Base-by-base conservation (phyloP, 345 rosid species). In the Sisymbrium altissimum region DNA sequence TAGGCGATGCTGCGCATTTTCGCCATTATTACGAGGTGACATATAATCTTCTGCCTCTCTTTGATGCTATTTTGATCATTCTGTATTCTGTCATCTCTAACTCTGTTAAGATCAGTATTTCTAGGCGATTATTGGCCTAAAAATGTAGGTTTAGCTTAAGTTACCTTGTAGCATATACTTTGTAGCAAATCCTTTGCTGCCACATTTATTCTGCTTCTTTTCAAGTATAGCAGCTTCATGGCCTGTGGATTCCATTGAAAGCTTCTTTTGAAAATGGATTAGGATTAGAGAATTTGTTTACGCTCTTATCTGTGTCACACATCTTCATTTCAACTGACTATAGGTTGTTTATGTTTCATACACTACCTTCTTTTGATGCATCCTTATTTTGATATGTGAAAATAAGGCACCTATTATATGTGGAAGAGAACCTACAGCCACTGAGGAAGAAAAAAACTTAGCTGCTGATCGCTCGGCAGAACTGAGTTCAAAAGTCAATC, bases 391-490 rank as follows among this genome's bases (percentile, higher is more conserved):
- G 32, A 46, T 66, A 27, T 74, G 43, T 44, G 15, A 56, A 74
- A 59, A 56, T 30, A 84, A 94, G 99, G 55, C 89, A 23, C 97
- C 99, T n/a, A 90, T 95, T 64, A 86, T 95, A 53, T 81, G 89
- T 76, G 99, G 99, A 84, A 95, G 99, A 86, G 99, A 95, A 82
- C 99, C 99, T 70, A 83, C 89, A 74, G 86, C 98, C 40, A 70
- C 79, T 5, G 91, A 88, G 80, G 96, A 95, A 80, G 96, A 92
- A 83, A 92, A 88, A 79, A 86, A 76, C 62, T 79, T 95, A 71
- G 89, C 92, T 50, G 73, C 81, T 63, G 92, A 90, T 78, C 97
- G 98, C 74, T 88, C 99, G 38, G 74, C 89, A 68, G 99, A 95
- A 77, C 80, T 95, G 75, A 95, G 99, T 81, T 87, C 86, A 48